Percentiles rank a stretch among this genome's conserved stretches.
Conservation (phyloP, 768 basidiomycete species). For the Leccinum barrowsii region DNA sequence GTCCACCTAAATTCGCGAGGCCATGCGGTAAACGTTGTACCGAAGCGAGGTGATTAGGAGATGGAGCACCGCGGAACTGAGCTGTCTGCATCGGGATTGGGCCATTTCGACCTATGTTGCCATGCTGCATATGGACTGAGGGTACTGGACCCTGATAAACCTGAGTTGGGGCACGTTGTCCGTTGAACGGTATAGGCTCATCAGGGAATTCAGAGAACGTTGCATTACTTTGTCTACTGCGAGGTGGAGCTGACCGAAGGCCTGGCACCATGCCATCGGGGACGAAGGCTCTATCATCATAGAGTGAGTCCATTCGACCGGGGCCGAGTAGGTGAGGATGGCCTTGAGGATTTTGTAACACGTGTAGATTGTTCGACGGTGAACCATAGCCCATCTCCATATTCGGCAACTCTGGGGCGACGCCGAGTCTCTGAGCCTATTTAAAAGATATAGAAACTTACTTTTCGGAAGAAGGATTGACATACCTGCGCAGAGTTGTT, state of each 20-base stretch:
- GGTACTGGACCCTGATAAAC: slow-evolving; percentile 50
- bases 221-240: slow-evolving; percentile 52
- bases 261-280: slow-evolving; percentile 88
- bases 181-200: slow-evolving; percentile 58
- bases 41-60: slow-evolving; percentile 51
- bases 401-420: slow-evolving; percentile 21
- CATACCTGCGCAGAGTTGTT: slow-evolving; percentile 70
- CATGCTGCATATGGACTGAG: slow-evolving; percentile 53
- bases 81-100: slow-evolving; percentile 55
- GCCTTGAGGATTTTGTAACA: slow-evolving; percentile 41
- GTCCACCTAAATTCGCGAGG: slow-evolving; percentile 75
- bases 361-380: slow-evolving; percentile 32
- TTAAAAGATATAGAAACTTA: slow-evolving; percentile 7
- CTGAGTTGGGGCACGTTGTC: slow-evolving; percentile 57
- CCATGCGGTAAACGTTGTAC: slow-evolving; percentile 73
- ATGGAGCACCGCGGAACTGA: slow-evolving; percentile 68
- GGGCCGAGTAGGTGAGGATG: slow-evolving; percentile 38
- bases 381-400: slow-evolving; percentile 26
- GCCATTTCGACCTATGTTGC: slow-evolving; percentile 43
- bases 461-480: background rate
- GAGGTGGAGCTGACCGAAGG: slow-evolving; percentile 61
- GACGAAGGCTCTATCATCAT: slow-evolving; percentile 76
- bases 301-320: slow-evolving; percentile 59
- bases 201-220: slow-evolving; percentile 61
- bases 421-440: slow-evolving; percentile 28